These are phyloP conservation scores for Conringia planisiliqua DNA, from an alignment of 345 rosid species.

Conservation along the genomic window DNA sequence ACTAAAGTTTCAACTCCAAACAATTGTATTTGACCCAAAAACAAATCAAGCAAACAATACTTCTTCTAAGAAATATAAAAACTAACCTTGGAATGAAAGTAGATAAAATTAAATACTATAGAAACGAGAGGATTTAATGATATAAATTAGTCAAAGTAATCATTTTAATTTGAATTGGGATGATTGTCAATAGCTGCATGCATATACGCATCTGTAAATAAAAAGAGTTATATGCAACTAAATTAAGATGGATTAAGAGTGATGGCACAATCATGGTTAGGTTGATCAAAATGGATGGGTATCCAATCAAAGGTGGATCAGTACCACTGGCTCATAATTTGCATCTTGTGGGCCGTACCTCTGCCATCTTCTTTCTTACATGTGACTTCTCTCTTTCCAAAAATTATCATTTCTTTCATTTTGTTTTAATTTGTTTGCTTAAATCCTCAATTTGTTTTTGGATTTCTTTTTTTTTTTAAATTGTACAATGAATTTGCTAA, in stretches of 20 bases:
- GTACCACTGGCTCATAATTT: constrained; percentile 25
- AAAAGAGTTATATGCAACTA: background rate
- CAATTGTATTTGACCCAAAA: background rate
- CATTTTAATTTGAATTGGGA: background rate
- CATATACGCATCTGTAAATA: background rate
- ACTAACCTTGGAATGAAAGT: background rate
- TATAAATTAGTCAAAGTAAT: no score
- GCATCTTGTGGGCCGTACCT: constrained; percentile 1
- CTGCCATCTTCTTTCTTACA: constrained; percentile 27
- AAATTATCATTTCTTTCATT: background rate
- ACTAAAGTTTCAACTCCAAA: background rate
- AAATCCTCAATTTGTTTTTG: background rate
- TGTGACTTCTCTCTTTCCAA: constrained; percentile 18
- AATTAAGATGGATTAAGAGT: background rate
- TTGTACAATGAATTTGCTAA: background rate
- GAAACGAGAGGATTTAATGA: no score
- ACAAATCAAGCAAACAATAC: background rate
- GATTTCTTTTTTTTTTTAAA: background rate
- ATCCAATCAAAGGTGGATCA: constrained; percentile 25
- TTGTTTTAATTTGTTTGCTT: background rate
- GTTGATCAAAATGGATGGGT: constrained; percentile 22
- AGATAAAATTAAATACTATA: background rate
- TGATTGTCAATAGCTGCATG: constrained; percentile 8
- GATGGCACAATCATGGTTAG: constrained; percentile 30
- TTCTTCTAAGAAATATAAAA: background rate